phyloP scores from a whole-genome alignment of 768 basidiomycete genomes.

The Boletus subcaerulescens region DNA sequence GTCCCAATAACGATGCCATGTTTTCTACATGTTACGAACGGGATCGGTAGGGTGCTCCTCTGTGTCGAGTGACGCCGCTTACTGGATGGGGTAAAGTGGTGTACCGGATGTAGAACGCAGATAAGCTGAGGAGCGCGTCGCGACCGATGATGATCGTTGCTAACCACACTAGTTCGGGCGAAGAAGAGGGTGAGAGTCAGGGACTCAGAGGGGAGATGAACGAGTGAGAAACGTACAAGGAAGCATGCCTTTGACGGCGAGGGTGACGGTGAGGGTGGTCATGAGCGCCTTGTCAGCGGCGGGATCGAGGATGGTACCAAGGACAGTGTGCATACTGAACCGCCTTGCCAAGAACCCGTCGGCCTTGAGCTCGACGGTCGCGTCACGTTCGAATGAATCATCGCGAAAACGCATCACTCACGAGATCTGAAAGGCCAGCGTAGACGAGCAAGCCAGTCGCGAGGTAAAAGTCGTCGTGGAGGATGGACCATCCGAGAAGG shows the following conservation, averaged over 20 bases:
- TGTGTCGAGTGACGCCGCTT: conserved; percentile 7
- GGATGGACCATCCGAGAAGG: conserved; percentile 84
- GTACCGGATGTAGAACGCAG: conserved; percentile 92
- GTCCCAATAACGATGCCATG: conserved; percentile 91
- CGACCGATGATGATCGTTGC: conserved; percentile 86
- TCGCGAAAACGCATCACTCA: conserved; percentile 38
- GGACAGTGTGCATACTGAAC: conserved; percentile 85
- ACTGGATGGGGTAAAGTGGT: conserved; percentile 86
- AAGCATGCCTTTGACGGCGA: conserved; percentile 80
- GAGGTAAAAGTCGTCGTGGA: conserved; percentile 73
- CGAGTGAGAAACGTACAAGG: conserved; percentile 56
- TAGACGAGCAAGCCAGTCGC: conserved; percentile 85
- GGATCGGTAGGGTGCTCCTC: background rate
- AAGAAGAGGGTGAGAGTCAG: background rate
- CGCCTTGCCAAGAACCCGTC: conserved; percentile 90
- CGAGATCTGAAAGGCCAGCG: conserved; percentile 90
- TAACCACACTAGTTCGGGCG: conserved; percentile 62
- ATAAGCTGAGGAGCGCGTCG: conserved; percentile 80
- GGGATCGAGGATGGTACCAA: conserved; percentile 94
- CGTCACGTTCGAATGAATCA: background rate
- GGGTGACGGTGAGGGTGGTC: conserved; percentile 87
- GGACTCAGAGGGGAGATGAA: background rate
- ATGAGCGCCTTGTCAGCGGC: conserved; percentile 95
- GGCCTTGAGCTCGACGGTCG: conserved; percentile 36
- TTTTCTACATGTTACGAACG: conserved; percentile 60